Evolutionary conservation across 768 basidiomycete genomes (phyloP).

Genomic region (Leccinum truebloodii): DNA sequence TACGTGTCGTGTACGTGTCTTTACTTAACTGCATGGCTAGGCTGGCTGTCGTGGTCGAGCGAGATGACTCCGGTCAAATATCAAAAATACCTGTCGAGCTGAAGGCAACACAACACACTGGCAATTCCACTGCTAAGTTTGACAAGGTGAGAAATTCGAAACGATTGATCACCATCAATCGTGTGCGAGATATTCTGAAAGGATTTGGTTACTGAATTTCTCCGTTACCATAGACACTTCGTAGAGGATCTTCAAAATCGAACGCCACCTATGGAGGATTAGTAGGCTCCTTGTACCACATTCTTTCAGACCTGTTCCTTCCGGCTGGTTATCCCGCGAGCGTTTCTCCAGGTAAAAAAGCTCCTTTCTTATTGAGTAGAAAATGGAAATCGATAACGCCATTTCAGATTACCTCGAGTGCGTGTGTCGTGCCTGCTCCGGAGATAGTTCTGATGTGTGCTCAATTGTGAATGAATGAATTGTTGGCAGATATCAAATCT

Average conservation of each 20-base stretch:
- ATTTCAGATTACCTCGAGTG: slow-evolving; percentile 56
- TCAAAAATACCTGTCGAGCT: slow-evolving; percentile 17
- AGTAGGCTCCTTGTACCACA: slow-evolving; percentile 11
- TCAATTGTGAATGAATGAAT: background rate
- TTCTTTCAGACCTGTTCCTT: slow-evolving; percentile 46
- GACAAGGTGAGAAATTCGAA: slow-evolving; percentile 19
- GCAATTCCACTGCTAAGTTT: background rate
- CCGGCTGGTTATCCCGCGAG: slow-evolving; percentile 62
- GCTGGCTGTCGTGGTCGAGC: slow-evolving; percentile 19
- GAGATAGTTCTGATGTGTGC: slow-evolving; percentile 7
- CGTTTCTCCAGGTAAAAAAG: slow-evolving; percentile 55
- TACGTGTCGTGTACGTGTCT: background rate
- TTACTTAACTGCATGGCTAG: background rate
- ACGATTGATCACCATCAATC: background rate
- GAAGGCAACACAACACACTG: background rate
- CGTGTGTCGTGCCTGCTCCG: slow-evolving; percentile 16
- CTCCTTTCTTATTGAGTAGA: background rate
- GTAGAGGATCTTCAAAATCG: background rate
- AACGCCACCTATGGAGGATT: background rate
- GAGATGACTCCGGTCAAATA: slow-evolving; percentile 23
- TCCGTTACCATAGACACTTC: slow-evolving; percentile 2
- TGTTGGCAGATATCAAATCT: slow-evolving; percentile 56
- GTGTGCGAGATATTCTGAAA: slow-evolving; percentile 1
- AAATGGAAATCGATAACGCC: background rate
- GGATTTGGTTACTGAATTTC: slow-evolving; percentile 7